Conservation (phyloP, 2,329 filamentous ascomycete genomes). For the Cercospora zeina region DNA sequence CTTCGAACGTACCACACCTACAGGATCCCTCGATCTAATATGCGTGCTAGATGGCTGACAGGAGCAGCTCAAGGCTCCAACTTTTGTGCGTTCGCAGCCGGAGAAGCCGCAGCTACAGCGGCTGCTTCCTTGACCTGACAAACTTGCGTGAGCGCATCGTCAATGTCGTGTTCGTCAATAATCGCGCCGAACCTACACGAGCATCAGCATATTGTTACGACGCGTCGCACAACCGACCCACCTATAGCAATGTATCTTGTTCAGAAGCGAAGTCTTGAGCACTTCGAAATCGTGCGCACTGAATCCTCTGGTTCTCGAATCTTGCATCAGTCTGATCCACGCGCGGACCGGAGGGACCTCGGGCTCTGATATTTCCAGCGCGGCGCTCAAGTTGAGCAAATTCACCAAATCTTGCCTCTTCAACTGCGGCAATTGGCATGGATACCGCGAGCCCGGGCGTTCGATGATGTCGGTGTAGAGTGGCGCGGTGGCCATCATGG, state of each 20-base stretch:
- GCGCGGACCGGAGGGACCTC: conserved; percentile 31
- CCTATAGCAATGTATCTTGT: conserved; percentile 31
- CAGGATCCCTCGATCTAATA: too few species aligned
- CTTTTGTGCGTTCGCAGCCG: not conserved
- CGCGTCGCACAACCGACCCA: not conserved
- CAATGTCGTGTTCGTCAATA: conserved; percentile 27
- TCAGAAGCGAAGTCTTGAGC: conserved; percentile 24
- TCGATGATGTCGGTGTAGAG: conserved; percentile 25
- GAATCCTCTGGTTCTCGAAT: conserved; percentile 21
- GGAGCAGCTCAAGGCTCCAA: conserved; percentile 6
- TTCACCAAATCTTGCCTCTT: conserved; percentile 27
- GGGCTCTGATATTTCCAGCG: conserved; percentile 25
- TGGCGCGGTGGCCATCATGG: conserved; percentile 30
- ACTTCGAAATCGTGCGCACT: conserved; percentile 23
- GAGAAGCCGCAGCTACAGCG: conserved; percentile 13
- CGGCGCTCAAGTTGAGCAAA: conserved; percentile 26
- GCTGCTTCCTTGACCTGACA: conserved; percentile 23
- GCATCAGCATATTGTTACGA: not conserved
- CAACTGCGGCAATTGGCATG: conserved; percentile 23
- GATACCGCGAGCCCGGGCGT: conserved; percentile 20
- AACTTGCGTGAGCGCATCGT: conserved; percentile 22
- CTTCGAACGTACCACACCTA: too few species aligned
- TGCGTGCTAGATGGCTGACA: too few species aligned
- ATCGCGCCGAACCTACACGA: conserved; percentile 28
- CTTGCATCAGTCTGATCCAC: conserved; percentile 30